Evolutionary conservation across 495 filamentous ascomycete genomes (phyloP).

Genomic region (Alectoria sarmentosa): DNA sequence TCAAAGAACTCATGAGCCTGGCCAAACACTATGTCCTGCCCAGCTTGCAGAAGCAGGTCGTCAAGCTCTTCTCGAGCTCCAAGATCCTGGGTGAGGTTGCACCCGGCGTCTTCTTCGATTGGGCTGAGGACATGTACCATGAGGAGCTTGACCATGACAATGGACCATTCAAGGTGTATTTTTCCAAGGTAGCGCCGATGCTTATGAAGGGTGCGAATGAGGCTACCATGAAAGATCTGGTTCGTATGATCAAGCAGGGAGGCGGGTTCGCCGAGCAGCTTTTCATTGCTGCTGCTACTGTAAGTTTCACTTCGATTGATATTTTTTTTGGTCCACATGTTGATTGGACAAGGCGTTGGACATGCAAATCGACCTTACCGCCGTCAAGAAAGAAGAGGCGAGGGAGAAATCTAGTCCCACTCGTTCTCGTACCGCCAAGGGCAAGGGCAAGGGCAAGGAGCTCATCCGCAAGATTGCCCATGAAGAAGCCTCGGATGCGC

Average conservation of each 20-base stretch:
- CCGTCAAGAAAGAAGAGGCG: constrained; percentile 4
- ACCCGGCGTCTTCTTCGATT: constrained; percentile 14
- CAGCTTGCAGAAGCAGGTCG: constrained; percentile 15
- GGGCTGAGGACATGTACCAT: constrained; percentile 21
- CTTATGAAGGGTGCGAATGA: constrained; percentile 8
- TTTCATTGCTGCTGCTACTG: constrained; percentile 11
- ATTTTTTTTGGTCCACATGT: background rate
- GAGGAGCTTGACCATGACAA: constrained; percentile 12
- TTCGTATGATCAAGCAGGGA: constrained; percentile 5
- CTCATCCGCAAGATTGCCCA: background rate
- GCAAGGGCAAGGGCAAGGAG: background rate
- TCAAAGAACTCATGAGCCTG: constrained; percentile 14
- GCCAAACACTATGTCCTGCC: constrained; percentile 17
- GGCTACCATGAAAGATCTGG: background rate
- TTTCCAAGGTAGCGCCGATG: constrained; percentile 12
- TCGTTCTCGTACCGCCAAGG: background rate
- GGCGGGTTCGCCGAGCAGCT: constrained; percentile 14
- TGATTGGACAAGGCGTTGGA: constrained; percentile 3
- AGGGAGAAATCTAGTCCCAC: background rate
- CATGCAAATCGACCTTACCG: background rate
- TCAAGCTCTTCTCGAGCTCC: background rate
- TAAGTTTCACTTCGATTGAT: constrained; percentile 3
- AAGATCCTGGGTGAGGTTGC: constrained; percentile 2
- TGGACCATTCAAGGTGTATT: constrained; percentile 19
- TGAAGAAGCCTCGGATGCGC: background rate